Evolutionary conservation across 306 rosid genomes (phyloP).

Genomic region (Trifolium pratense): DNA sequence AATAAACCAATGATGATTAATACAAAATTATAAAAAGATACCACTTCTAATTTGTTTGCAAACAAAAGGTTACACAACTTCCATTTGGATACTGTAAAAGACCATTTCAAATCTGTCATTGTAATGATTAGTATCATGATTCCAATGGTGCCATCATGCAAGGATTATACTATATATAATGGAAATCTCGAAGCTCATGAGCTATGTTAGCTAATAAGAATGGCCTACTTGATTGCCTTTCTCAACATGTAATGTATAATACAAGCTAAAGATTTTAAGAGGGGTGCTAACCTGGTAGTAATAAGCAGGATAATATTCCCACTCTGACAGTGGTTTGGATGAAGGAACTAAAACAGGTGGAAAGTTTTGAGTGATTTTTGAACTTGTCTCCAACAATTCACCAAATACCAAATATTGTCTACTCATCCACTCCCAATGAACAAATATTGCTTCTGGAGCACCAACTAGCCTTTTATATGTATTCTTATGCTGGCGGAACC

Average conservation of each 20-base stretch:
- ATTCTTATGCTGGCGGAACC: conserved; percentile 86
- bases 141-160: conserved; percentile 22
- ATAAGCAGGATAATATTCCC: conserved; percentile 85
- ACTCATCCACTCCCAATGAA: conserved; percentile 99
- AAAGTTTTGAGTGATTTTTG: conserved; percentile 55
- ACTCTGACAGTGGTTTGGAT: conserved; percentile 74
- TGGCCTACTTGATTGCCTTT: conserved; percentile 22
- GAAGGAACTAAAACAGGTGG: conserved; percentile 57
- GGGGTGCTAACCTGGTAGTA: conserved; percentile 72
- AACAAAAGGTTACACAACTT: conserved; percentile 9
- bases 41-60: conserved; percentile 5
- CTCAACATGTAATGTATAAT: conserved; percentile 25
- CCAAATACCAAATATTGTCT: conserved; percentile 93
- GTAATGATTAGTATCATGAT: conserved; percentile 18
- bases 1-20: background rate
- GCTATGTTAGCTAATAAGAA: conserved; percentile 18
- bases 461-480: conserved; percentile 76
- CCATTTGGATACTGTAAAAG: background rate
- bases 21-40: background rate
- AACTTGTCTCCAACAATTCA: conserved; percentile 87
- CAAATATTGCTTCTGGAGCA: conserved; percentile 76
- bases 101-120: conserved; percentile 4
- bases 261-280: conserved; percentile 40
- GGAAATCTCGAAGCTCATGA: conserved; percentile 9
- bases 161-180: conserved; percentile 32